phyloP scores from a whole-genome alignment of 2,329 filamentous ascomycete species.

The Ascochyta pisi region DNA sequence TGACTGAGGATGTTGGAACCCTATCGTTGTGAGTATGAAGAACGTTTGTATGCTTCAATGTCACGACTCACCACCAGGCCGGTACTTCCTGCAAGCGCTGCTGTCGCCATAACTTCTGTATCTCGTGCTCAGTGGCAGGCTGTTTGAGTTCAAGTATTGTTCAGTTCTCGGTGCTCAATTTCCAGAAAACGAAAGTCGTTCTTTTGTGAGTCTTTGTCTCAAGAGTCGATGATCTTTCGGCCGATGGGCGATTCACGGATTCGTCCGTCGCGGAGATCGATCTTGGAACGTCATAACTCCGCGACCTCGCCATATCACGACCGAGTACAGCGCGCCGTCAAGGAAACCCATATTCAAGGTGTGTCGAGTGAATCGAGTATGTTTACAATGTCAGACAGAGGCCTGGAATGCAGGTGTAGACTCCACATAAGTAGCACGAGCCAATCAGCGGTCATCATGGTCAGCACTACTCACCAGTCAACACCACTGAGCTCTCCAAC shows the following conservation, averaged over 20 bases:
- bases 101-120: constrained; percentile 54
- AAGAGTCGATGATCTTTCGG: constrained; percentile 2
- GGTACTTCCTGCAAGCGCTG: constrained; percentile 68
- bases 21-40: constrained; percentile 44
- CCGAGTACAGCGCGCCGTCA: too few species aligned
- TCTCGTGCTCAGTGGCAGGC: neutral
- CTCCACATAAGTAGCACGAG: neutral
- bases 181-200: neutral
- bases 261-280: constrained; percentile 5
- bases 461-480: neutral
- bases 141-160: neutral
- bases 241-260: constrained; percentile 3
- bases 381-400: neutral
- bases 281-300: neutral
- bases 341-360: too few species aligned
- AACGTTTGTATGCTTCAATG: neutral
- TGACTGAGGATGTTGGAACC: constrained; percentile 76
- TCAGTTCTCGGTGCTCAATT: neutral
- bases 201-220: constrained; percentile 6
- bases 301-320: neutral
- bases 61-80: constrained; percentile 61
- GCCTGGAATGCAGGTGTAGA: neutral
- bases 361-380: too few species aligned
- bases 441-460: constrained; percentile 3
- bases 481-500: neutral